phyloP scores from a whole-genome alignment of 2,329 filamentous ascomycete species.

The Cladosporium phlei region DNA sequence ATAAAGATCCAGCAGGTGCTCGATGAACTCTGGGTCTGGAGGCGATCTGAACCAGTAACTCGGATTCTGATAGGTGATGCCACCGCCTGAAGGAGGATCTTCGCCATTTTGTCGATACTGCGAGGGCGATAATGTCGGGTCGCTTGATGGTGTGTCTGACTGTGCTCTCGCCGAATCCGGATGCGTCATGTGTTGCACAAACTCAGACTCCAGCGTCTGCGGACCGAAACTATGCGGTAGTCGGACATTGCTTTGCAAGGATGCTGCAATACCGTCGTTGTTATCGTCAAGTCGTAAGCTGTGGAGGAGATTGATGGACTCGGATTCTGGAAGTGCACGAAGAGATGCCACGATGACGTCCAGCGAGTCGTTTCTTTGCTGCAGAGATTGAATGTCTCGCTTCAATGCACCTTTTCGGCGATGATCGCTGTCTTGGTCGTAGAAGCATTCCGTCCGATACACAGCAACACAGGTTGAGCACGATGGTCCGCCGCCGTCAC shows the following conservation, averaged over 20 bases:
- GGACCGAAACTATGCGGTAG: conserved; percentile 31
- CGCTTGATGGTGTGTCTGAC: conserved; percentile 1
- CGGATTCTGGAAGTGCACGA: conserved; percentile 40
- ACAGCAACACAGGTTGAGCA: conserved; percentile 50
- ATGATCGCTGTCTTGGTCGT: conserved; percentile 47
- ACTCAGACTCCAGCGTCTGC: conserved; percentile 31
- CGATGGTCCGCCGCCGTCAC: conserved; percentile 45
- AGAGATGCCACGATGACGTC: conserved; percentile 42
- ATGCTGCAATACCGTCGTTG: conserved; percentile 38
- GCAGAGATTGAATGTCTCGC: conserved; percentile 35
- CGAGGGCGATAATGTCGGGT: background rate
- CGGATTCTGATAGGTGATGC: conserved; percentile 3
- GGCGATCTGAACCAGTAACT: conserved; percentile 29
- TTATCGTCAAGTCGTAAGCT: conserved; percentile 39
- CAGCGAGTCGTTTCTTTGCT: conserved; percentile 34
- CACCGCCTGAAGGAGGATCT: background rate
- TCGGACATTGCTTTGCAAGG: conserved; percentile 36
- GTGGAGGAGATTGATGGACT: conserved; percentile 40
- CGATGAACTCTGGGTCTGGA: conserved; percentile 32
- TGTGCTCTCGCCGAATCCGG: conserved; percentile 10
- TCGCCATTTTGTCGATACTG: conserved; percentile 4
- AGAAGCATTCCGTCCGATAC: conserved; percentile 47
- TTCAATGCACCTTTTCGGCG: conserved; percentile 41
- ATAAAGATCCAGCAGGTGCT: conserved; percentile 33
- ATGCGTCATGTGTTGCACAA: conserved; percentile 24